phyloP scores from a whole-genome alignment of 2,329 filamentous ascomycete genomes.

The Piedraia hortae region DNA sequence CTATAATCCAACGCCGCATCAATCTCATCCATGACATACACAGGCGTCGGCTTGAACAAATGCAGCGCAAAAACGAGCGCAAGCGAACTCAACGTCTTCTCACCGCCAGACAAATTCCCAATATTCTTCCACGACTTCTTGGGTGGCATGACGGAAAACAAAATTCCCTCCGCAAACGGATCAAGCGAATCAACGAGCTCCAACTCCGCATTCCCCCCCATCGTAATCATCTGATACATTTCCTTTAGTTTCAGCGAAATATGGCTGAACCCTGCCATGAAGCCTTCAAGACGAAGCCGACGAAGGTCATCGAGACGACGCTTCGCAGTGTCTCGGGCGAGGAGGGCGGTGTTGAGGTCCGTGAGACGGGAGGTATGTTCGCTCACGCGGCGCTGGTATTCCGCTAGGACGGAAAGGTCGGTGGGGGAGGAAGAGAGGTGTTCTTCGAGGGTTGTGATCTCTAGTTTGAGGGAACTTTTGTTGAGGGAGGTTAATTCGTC shows the following conservation, averaged over 20 bases:
- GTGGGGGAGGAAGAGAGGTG: conserved; percentile 69
- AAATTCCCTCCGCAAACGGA: conserved; percentile 85
- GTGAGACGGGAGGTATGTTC: conserved; percentile 59
- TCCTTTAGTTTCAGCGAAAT: conserved; percentile 92
- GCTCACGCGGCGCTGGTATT: conserved; percentile 65
- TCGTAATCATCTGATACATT: conserved; percentile 99
- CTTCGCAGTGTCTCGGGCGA: conserved; percentile 62
- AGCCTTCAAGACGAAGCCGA: conserved; percentile 69
- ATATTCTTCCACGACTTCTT: conserved; percentile 99
- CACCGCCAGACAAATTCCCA: conserved; percentile 76
- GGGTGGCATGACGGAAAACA: conserved; percentile 96
- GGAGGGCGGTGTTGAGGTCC: conserved; percentile 55
- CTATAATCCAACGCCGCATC: conserved; percentile 92
- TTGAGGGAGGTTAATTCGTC: conserved; percentile 37
- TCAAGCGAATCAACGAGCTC: conserved; percentile 91
- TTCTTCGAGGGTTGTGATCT: conserved; percentile 39
- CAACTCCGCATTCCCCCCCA: conserved; percentile 93
- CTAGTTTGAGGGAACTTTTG: conserved; percentile 32
- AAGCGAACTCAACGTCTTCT: conserved; percentile 84
- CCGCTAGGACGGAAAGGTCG: conserved; percentile 64
- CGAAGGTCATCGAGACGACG: conserved; percentile 79
- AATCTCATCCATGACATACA: conserved; percentile 99
- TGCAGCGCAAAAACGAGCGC: conserved; percentile 94
- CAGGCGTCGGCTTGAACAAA: conserved; percentile 87
- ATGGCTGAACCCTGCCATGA: conserved; percentile 90